These are phyloP conservation scores for Vicia sativa DNA, from an alignment of 306 rosid species.

Conservation along the genomic window DNA sequence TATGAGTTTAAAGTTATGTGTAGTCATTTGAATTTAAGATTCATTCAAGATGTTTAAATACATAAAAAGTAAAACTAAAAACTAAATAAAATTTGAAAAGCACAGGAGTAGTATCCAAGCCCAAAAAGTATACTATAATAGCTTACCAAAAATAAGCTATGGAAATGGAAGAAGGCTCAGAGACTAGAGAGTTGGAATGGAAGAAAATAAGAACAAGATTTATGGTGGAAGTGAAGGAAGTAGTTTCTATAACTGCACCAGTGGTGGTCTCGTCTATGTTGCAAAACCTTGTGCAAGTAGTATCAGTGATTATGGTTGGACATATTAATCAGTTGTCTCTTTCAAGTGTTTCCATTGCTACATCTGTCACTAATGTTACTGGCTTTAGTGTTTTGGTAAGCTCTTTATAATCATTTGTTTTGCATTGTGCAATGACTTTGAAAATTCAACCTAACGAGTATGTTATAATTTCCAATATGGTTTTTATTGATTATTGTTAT, in stretches of 20 bases:
- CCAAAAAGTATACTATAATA: too few relatives aligned
- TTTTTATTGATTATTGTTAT: too few relatives aligned
- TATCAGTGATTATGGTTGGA: conserved; percentile 47
- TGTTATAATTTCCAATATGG: too few relatives aligned
- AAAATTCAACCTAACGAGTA: too few relatives aligned
- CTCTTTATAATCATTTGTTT: neutral
- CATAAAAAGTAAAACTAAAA: too few relatives aligned
- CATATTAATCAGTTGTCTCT: conserved; percentile 48
- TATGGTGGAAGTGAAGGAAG: conserved; percentile 37
- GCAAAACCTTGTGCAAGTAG: conserved; percentile 52
- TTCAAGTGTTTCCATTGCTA: conserved; percentile 52
- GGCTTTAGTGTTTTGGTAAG: conserved; percentile 54
- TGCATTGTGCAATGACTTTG: too few relatives aligned
- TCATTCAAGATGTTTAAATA: too few relatives aligned
- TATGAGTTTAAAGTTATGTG: too few relatives aligned
- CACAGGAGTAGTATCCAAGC: too few relatives aligned
- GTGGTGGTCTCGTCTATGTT: conserved; percentile 44
- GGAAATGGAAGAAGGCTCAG: conserved; percentile 27
- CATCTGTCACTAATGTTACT: conserved; percentile 48
- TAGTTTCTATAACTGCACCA: conserved; percentile 38
- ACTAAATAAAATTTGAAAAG: too few relatives aligned
- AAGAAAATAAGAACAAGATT: conserved; percentile 2
- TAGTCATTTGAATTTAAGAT: too few relatives aligned
- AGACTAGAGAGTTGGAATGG: neutral
- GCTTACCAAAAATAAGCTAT: too few relatives aligned